These are phyloP conservation scores for Penicillium psychrofluorescens DNA, from an alignment of 495 filamentous ascomycete genomes.

Conservation along the genomic window DNA sequence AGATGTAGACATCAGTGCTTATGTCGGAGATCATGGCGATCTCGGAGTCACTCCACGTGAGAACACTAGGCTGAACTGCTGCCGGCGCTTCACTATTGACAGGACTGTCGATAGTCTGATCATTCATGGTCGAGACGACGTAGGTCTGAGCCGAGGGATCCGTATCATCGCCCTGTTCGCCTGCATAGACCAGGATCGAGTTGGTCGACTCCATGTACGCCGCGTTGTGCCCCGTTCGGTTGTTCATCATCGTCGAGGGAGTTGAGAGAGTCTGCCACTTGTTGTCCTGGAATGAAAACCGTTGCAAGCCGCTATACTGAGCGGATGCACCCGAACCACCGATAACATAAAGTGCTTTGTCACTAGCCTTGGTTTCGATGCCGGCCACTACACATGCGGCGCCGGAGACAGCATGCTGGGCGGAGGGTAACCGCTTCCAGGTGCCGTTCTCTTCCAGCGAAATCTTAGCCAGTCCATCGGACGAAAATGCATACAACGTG, in stretches of 20 bases:
- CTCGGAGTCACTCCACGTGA: conserved; percentile 67
- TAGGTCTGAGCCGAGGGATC: conserved; percentile 67
- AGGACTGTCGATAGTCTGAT: conserved; percentile 50
- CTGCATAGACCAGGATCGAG: conserved; percentile 76
- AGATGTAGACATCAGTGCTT: conserved; percentile 66
- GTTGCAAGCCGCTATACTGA: conserved; percentile 71
- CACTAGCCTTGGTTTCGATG: conserved; percentile 44
- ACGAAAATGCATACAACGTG: conserved; percentile 79
- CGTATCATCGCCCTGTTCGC: conserved; percentile 50
- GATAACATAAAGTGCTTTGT: conserved; percentile 72
- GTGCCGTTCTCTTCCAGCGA: conserved; percentile 55
- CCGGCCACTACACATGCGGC: conserved; percentile 66
- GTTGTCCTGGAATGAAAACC: conserved; percentile 67
- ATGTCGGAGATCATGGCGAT: conserved; percentile 59
- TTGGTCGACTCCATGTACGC: conserved; percentile 64
- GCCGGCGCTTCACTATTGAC: conserved; percentile 50
- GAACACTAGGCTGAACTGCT: conserved; percentile 58
- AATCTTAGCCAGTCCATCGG: conserved; percentile 68
- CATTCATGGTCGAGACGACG: conserved; percentile 53
- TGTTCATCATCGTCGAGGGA: conserved; percentile 47
- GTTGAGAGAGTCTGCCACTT: conserved; percentile 67
- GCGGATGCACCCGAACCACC: conserved; percentile 57
- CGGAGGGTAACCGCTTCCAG: conserved; percentile 58
- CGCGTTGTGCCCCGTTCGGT: conserved; percentile 67
- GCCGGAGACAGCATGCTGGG: conserved; percentile 60